These are phyloP conservation scores for Puccinellia tenuiflora DNA, from an alignment of 176 grass and related monocot genomes.

Conservation along the genomic window DNA sequence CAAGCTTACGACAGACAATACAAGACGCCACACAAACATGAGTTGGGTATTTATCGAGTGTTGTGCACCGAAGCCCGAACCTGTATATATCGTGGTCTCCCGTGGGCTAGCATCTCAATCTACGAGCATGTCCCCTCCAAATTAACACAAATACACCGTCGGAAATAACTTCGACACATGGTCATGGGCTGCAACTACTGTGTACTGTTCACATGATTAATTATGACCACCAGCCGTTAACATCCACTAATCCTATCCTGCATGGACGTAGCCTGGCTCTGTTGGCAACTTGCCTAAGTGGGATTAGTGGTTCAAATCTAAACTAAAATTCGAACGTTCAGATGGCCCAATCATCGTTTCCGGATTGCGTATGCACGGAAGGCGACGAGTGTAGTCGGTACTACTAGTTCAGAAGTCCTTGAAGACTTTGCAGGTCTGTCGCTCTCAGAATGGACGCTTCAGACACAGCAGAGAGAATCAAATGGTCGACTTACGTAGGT, in stretches of 20 bases:
- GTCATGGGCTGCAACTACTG: too few species aligned
- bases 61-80: too few species aligned
- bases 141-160: too few species aligned
- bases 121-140: too few species aligned
- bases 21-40: too few species aligned
- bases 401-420: background rate
- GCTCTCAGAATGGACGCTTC: background rate
- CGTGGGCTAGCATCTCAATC: too few species aligned
- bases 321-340: background rate
- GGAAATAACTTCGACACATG: too few species aligned
- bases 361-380: background rate
- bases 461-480: background rate
- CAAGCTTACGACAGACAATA: too few species aligned
- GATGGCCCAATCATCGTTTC: background rate
- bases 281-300: background rate
- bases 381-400: background rate
- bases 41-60: too few species aligned
- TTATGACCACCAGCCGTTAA: conserved; percentile 1
- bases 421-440: background rate
- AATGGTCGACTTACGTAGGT: background rate
- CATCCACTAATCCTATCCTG: background rate
- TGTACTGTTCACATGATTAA: too few species aligned
- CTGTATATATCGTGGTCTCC: too few species aligned
- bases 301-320: background rate
- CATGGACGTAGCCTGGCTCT: background rate